Base-by-base conservation (phyloP, 176 grass and related monocot species). In the Paspalum vaginatum region DNA sequence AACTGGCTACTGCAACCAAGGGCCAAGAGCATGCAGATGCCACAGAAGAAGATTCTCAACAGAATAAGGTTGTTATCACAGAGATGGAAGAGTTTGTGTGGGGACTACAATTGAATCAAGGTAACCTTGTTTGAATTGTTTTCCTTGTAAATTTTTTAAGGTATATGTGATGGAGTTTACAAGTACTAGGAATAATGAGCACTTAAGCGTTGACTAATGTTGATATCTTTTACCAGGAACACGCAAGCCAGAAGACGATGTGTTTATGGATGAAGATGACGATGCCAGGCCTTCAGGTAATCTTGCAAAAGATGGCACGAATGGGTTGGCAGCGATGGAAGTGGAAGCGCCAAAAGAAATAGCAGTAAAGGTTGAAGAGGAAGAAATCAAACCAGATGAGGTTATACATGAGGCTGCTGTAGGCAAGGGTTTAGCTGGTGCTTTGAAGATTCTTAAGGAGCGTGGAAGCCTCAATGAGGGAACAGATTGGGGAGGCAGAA, bases 71-170 rank as follows among this genome's bases (percentile, higher is more conserved):
- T 64, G 70, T 98, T 72, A 91, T 95, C 43, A 94, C 89, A 57
- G 95, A 98, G 78, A 89, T 95, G 86, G 95, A 91, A 76, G 95
- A 98, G 78, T 98, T 95, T 61, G 86, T 98, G 68, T 85, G 86
- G 86, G 88, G 92, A 60, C 79, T 98, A 78, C 92, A 95, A 68
- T 68, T 98, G 68, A 95, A 91, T 79, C 84, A 95, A 95, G 92
- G 95, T 95, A 86, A 87, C 72, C 21, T 83, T 83, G 2, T 45
- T 55, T 58, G 42, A 38, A 74, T 3, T 61, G 7, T 74, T 80
- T 43, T 61, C 7, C 62, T 26, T 22, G 47, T 65, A 11, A 84
- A 56, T 65, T 70, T 49, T 42, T 63, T 22, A 83, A 39, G 26
- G 32, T 32, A 79, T 24, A 2, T 37, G 5, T 71, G 44, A 6